Percentiles rank a stretch among this genome's conserved stretches.
phyloP scores from a whole-genome alignment of 352 stramenopile genomes.

The Peronospora destructor region DNA sequence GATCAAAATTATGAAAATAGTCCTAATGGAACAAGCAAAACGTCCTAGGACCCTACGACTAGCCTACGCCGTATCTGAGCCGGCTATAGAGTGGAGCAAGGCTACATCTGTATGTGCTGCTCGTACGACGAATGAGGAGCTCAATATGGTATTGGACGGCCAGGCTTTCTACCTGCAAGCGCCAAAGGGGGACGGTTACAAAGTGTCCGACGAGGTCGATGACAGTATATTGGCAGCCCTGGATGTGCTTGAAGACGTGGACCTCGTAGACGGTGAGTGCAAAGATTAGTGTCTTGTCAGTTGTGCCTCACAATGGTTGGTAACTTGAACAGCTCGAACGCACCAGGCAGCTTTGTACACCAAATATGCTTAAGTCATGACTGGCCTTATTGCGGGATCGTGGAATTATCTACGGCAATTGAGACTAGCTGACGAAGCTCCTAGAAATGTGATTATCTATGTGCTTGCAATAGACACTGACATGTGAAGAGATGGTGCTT shows the following conservation, averaged over 20 bases:
- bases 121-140: conserved; percentile 30
- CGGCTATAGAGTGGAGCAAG: conserved; percentile 42
- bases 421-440: not conserved
- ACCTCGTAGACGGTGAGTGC: conserved; percentile 26
- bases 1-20: no score
- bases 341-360: conserved; percentile 21
- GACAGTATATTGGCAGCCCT: conserved; percentile 43
- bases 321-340: conserved; percentile 30
- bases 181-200: conserved; percentile 27
- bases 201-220: conserved; percentile 54
- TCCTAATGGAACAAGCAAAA: no score
- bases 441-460: conserved; percentile 21
- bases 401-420: no score
- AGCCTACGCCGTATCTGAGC: conserved; percentile 5
- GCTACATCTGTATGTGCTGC: conserved; percentile 28
- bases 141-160: conserved; percentile 59
- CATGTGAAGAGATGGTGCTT: not conserved
- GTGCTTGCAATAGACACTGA: not conserved
- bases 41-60: no score
- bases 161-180: conserved; percentile 54
- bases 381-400: no score
- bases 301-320: conserved; percentile 43
- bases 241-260: conserved; percentile 51
- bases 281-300: conserved; percentile 20
- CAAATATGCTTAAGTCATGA: conserved; percentile 30